Evolutionary conservation across 2,329 filamentous ascomycete genomes (phyloP), one percentile per base, ranked within the genome.

Genomic region (Monosporascus sp.): DNA sequence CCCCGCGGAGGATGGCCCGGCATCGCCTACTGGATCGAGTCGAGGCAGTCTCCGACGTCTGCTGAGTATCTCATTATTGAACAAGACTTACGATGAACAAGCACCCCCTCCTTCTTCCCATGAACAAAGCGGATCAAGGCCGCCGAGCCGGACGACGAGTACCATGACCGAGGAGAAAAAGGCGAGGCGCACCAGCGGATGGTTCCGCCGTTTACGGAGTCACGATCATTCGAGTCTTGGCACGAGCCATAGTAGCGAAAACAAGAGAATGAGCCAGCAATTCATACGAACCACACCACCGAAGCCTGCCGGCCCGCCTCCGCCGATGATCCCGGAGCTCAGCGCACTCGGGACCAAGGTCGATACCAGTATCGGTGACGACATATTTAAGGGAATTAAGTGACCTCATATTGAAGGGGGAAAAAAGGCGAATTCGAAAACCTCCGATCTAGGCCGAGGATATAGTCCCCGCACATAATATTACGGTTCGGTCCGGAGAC

Each of bases 271-370:
- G 46, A 78, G 74, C 62, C 64, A 75, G 54, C 58, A 74, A 47
- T 71, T 75, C 52, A 71, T 77, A 46, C 70, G 73, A 50, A 60
- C 59, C 24, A 68, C 70, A 8, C 43, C 43, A 11, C 16, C 43
- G 62, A 75, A 74, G 56, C 67, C 72, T 6, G 58, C 66, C 37
- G 78, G 77, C 11, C 80, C 81, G 8, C 81, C 81, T 52, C 79
- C 81, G 38, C 81, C 81, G 24, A 83, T 79, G 79, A 84, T 85
- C 49, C 81, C 81, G 20, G 81, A 84, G 63, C 70, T 84, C 49
- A 73, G 69, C 61, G 74, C 77, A 48, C 70, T 83, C 52, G 74
- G 81, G 60, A 74, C 77, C 52, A 77, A 75, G 63, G 61, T 77
- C 48, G 75, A 77, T 48, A 68, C 73, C 24, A 63, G 67, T 48